phyloP scores from a whole-genome alignment of 2,329 filamentous ascomycete species.

The Ascochyta koolunga region DNA sequence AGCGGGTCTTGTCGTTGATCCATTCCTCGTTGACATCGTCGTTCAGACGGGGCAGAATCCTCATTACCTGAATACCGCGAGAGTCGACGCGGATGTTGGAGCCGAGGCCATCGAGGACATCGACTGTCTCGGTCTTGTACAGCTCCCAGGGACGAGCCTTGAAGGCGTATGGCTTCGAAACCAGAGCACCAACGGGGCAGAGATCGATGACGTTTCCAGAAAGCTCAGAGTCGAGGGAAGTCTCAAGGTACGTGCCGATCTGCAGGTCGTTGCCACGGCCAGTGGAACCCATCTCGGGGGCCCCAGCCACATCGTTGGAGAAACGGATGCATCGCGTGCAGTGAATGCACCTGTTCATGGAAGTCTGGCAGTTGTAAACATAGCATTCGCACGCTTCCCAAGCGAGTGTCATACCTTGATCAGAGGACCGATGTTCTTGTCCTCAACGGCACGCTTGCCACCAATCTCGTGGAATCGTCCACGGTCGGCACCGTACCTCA shows the following conservation, averaged over 20 bases:
- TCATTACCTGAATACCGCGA: conserved; percentile 94
- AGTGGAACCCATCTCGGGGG: conserved; percentile 90
- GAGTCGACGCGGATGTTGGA: conserved; percentile 95
- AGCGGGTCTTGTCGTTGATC: conserved; percentile 98
- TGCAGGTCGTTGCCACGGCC: conserved; percentile 97
- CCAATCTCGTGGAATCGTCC: conserved; percentile 95
- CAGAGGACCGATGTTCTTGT: conserved; percentile 98
- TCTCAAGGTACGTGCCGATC: conserved; percentile 97
- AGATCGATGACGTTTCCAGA: conserved; percentile 98
- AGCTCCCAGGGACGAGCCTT: conserved; percentile 95
- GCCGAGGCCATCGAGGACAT: conserved; percentile 89
- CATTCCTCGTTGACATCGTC: conserved; percentile 99
- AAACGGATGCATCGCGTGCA: conserved; percentile 98
- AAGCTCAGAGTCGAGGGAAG: conserved; percentile 90
- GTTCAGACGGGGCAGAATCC: conserved; percentile 88
- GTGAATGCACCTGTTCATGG: conserved; percentile 99
- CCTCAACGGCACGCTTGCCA: conserved; percentile 97
- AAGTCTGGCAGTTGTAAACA: conserved; percentile 65
- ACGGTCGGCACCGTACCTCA: conserved; percentile 95
- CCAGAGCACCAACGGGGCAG: conserved; percentile 94
- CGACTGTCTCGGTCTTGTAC: conserved; percentile 93
- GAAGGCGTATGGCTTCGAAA: conserved; percentile 98
- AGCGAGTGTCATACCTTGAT: conserved; percentile 68
- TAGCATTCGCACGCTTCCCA: not conserved
- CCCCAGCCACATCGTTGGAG: conserved; percentile 95